phyloP scores from a whole-genome alignment of 78 protist genomes.

The Anaeramoeba flamelloides region DNA sequence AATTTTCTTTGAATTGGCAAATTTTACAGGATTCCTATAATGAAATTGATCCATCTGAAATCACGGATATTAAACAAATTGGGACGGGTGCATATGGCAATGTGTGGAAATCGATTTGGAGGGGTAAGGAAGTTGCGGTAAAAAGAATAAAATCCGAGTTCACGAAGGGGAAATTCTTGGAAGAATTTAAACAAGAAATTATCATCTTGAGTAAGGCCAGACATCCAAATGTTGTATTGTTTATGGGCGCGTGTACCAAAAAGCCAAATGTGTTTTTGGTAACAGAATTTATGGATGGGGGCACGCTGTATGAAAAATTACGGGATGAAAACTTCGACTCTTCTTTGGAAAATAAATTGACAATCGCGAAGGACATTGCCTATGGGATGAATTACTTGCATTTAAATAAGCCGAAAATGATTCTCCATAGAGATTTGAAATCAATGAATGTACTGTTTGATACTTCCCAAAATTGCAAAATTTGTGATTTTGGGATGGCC shows the following conservation, averaged over 20 bases:
- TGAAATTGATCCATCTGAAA: too few species aligned
- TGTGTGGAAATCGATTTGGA: too few species aligned
- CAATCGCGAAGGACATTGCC: conserved; percentile 51
- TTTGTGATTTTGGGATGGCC: conserved; percentile 45
- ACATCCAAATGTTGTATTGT: conserved; percentile 42
- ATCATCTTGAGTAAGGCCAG: conserved; percentile 5
- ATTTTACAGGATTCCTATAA: too few species aligned
- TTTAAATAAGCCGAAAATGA: too few species aligned
- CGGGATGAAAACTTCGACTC: too few species aligned
- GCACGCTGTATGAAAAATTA: conserved; percentile 31
- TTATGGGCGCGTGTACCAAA: conserved; percentile 35
- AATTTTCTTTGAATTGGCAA: too few species aligned
- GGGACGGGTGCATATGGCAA: too few species aligned
- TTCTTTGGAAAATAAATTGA: too few species aligned
- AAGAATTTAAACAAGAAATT: not conserved
- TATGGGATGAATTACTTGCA: conserved; percentile 63
- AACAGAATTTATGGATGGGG: conserved; percentile 42
- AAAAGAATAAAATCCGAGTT: too few species aligned
- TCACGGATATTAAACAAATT: too few species aligned
- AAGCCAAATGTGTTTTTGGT: conserved; percentile 40
- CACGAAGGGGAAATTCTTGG: not conserved
- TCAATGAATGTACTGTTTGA: conserved; percentile 36
- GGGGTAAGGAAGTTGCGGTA: too few species aligned
- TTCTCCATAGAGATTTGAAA: conserved; percentile 46
- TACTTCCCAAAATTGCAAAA: conserved; percentile 28